phyloP scores from a whole-genome alignment of 345 rosid genomes.

The Corchorus olitorius region DNA sequence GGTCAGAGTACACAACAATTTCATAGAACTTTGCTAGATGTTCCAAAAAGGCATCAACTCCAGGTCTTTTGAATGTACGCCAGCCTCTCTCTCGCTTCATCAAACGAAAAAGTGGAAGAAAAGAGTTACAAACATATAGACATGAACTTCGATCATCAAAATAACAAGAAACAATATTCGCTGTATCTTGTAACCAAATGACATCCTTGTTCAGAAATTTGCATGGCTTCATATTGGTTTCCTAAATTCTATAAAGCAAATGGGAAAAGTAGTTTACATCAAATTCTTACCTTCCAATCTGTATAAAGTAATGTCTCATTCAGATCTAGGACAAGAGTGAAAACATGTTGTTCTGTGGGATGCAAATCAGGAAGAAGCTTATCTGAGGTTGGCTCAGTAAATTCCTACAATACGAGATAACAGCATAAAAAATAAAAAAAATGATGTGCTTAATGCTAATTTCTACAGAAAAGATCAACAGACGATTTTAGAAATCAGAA shows the following conservation, averaged over 20 bases:
- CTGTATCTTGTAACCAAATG: too few relatives aligned
- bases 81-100: slow-evolving; percentile 97
- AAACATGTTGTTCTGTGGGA: slow-evolving; percentile 78
- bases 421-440: not conserved
- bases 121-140: not conserved
- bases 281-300: slow-evolving; percentile 82
- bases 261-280: not conserved
- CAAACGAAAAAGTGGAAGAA: slow-evolving; percentile 20
- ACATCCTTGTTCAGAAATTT: too few relatives aligned
- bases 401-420: slow-evolving; percentile 50
- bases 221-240: too few relatives aligned
- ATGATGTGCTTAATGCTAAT: not conserved
- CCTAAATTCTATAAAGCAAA: not conserved
- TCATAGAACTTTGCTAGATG: slow-evolving; percentile 82
- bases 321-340: slow-evolving; percentile 94
- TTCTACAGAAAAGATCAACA: slow-evolving; percentile 10
- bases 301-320: slow-evolving; percentile 87
- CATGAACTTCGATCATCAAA: slow-evolving; percentile 15
- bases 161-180: not conserved
- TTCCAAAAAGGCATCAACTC: slow-evolving; percentile 92
- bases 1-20: slow-evolving; percentile 86
- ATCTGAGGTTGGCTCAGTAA: slow-evolving; percentile 91
- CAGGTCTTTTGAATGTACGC: slow-evolving; percentile 98
- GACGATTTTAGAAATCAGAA: not conserved
- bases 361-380: slow-evolving; percentile 99